Evolutionary conservation across 768 basidiomycete species (phyloP), one percentile per base, ranked within the genome.

Genomic region (Solioccasus polychromus): DNA sequence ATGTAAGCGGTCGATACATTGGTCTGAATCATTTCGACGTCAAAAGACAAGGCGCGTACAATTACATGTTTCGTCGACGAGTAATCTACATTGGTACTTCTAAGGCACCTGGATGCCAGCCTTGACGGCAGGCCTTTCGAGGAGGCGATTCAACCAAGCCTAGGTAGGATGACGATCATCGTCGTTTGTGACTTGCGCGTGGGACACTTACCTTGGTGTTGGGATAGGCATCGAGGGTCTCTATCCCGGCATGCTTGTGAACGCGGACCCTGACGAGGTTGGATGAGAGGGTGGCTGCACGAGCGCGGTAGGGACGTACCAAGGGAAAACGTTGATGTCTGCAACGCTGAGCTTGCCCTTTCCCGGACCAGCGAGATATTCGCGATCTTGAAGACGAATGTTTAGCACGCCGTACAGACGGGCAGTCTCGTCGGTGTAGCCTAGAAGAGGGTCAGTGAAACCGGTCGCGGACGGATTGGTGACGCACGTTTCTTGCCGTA

Each of bases 401-500:
- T 94, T 82, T 34, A 94, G 76, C 4, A 94, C 92, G n/a, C 78
- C 71, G 60, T 87, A 92, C 18, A 94, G 74, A 20, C 93, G 79
- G 55, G 79, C 82, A 3, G 88, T 88, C 73, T 95, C 93, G 22
- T 89, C 81, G 18, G 71, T 54, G 66, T 89, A 94, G 41, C 91
- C 82, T 81, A 42, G 60, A 48, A 55, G 60, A 44, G 59, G 39
- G 39, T 50, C 5, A 26, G 39, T n/a, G 37, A 32, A 23, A 35
- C 8, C 26, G 15, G 10, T 40, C 7, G 34, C 23, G 36, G 40
- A 31, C 22, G 2, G 10, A 6, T 18, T 24, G 7, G 8, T 18
- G 7, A 39, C 75, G 50, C 37, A 82, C 83, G 76, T 53, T 80
- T 82, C 65, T 81, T 83, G 24, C 72, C 82, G 45, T 83, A 89